These are phyloP conservation scores for Malus domestica DNA, from an alignment of 306 rosid genomes.

Conservation along the genomic window ASM211411v1 NC_041803.1:50643501-50644000, in stretches of 20 bases:
- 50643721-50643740: constrained; percentile 42
- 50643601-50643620: constrained; percentile 72
- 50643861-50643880: constrained; percentile 46
- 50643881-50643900: constrained; percentile 42
- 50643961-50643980: constrained; percentile 48
- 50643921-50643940: constrained; percentile 24
- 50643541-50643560: constrained; percentile 57
- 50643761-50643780: constrained; percentile 39
- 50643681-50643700: constrained; percentile 51
- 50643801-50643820: constrained; percentile 52
- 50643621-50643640: constrained; percentile 45
- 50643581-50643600: constrained; percentile 90
- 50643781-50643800: constrained; percentile 55
- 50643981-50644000: constrained; percentile 44
- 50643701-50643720: constrained; percentile 76
- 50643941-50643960: constrained; percentile 34
- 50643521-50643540: constrained; percentile 37
- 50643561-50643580: constrained; percentile 40
- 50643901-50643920: constrained; percentile 50
- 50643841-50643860: constrained; percentile 63
- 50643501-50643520: constrained; percentile 69
- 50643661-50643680: constrained; percentile 45
- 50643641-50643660: constrained; percentile 59
- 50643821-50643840: constrained; percentile 47
- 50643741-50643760: constrained; percentile 44